These are phyloP conservation scores for Medicago lupulina DNA, from an alignment of 306 rosid species.

Conservation along the genomic window DNA sequence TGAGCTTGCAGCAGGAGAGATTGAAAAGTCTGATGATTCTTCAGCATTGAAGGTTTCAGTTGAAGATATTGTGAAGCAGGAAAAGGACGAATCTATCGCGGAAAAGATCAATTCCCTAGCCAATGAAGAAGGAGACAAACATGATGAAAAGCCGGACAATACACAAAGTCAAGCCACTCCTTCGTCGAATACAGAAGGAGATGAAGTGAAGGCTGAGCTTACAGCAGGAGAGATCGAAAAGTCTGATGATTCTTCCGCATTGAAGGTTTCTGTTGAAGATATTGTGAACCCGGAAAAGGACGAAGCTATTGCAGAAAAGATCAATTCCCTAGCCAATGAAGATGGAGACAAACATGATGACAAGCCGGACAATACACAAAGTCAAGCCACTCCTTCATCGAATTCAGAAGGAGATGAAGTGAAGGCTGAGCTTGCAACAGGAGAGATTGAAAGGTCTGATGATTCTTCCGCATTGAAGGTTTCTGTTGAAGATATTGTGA, in stretches of 20 bases:
- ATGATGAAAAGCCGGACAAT: no score
- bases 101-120: no score
- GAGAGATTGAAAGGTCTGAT: constrained; percentile 36
- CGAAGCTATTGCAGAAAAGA: constrained; percentile 48
- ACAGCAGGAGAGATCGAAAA: constrained; percentile 39
- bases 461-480: constrained; percentile 35
- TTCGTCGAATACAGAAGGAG: constrained; percentile 14
- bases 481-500: constrained; percentile 46
- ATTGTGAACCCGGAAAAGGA: constrained; percentile 56
- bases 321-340: constrained; percentile 43
- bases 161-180: no score
- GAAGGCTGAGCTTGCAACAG: constrained; percentile 33
- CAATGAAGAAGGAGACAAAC: no score
- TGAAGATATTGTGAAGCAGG: no score
- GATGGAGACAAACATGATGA: not conserved
- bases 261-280: constrained; percentile 30
- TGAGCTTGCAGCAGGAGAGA: no score
- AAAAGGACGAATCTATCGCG: no score
- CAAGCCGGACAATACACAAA: no score
- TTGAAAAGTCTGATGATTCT: no score
- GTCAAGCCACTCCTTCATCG: no score
- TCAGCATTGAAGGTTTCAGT: no score
- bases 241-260: constrained; percentile 33
- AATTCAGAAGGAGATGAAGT: constrained; percentile 37
- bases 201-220: constrained; percentile 39